Base-by-base conservation (phyloP, 257 asterid species). In the Lycium ferocissimum region DNA sequence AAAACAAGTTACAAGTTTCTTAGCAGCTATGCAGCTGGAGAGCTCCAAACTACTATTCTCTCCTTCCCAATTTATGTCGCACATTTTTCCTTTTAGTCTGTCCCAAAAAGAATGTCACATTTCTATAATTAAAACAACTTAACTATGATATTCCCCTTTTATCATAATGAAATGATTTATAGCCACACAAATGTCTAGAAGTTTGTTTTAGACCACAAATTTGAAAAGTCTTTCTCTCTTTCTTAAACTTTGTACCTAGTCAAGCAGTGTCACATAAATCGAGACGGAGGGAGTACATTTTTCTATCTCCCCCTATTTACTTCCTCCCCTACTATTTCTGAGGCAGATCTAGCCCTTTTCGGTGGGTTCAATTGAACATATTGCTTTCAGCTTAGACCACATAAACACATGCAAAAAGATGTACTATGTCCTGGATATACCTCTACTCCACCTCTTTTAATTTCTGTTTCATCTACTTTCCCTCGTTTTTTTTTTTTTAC, bases 11-110 rank as follows among this genome's bases (percentile, higher is more conserved):
- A 69, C 20, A 67, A 35, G 7, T 67, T 75, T 1, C 47, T 20
- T 4, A 73, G 61, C 59, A 73, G 35, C 80, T 73, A n/a, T 11
- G 80, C 59, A 73, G 58, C 80, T 11, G 18, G n/a, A 75, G 59
- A 20, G 45, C 45, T 12, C 45, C 81, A 75, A 75, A 51, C 14
- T 22, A 22, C 62, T 49, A 38, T 2, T 38, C 43, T 5, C 43
- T 38, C 43, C 43, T 2, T 38, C 4, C 43, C n/a, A n/a, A n/a
- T n/a, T n/a, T n/a, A n/a, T n/a, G n/a, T n/a, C n/a, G n/a, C n/a
- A n/a, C n/a, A n/a, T n/a, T n/a, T n/a, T n/a, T n/a, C n/a, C n/a
- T n/a, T n/a, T n/a, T n/a, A n/a, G n/a, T n/a, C n/a, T n/a, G n/a
- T n/a, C n/a, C n/a, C n/a, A n/a, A n/a, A n/a, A n/a, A n/a, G n/a